Conservation (phyloP, 805 yeast species). For the Geotrichum ghanense region DNA sequence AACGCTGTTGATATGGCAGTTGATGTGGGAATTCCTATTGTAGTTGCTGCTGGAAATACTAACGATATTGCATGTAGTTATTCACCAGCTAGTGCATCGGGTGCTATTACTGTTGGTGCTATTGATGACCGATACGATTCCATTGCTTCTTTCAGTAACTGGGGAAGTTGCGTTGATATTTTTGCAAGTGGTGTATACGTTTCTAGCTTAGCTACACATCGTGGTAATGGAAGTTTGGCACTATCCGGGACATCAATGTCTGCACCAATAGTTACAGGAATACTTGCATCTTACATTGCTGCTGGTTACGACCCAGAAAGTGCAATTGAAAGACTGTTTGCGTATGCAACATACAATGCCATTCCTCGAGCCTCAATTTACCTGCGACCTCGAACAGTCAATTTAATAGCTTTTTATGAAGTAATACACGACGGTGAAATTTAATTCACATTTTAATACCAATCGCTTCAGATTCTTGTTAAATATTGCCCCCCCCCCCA, state of each 20-base stretch:
- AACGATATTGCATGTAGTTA: constrained; percentile 65
- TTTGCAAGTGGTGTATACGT: constrained; percentile 73
- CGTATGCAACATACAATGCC: constrained; percentile 16
- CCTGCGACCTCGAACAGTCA: constrained; percentile 20
- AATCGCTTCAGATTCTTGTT: no score
- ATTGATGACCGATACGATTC: constrained; percentile 61
- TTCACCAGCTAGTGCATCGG: constrained; percentile 70
- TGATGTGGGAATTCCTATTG: constrained; percentile 46
- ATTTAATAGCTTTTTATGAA: constrained; percentile 13
- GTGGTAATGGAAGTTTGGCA: constrained; percentile 12
- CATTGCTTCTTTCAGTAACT: constrained; percentile 70
- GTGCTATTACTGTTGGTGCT: constrained; percentile 81
- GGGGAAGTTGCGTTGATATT: constrained; percentile 81
- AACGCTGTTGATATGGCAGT: constrained; percentile 68
- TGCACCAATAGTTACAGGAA: constrained; percentile 21
- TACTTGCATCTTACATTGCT: constrained; percentile 21
- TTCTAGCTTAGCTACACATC: constrained; percentile 19
- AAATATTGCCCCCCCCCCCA: no score
- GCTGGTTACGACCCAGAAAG: constrained; percentile 17
- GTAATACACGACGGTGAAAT: neutral
- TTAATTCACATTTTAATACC: no score
- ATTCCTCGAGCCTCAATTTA: constrained; percentile 19
- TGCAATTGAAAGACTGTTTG: constrained; percentile 17
- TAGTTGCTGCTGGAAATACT: constrained; percentile 74
- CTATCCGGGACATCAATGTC: constrained; percentile 24